Base-by-base conservation (phyloP, 164 flowering plant genomes). In the Paratinospora sagittata region DNA sequence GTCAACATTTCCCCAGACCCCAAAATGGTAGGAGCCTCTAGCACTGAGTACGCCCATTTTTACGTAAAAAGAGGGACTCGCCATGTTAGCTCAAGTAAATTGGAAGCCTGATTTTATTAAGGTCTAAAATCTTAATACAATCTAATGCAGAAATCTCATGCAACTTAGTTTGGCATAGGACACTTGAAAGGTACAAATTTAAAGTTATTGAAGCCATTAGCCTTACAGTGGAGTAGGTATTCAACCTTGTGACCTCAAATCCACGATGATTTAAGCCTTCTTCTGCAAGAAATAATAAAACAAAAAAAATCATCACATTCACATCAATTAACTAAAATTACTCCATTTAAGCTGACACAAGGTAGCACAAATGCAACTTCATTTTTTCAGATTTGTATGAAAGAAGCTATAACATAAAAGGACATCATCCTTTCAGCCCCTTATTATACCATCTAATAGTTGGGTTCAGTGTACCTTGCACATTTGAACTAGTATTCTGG, bases 181-280 rank as follows among this genome's bases (percentile, higher is more conserved):
- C 33, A 5, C 45, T 64, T 27, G 30, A 43, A 45, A 30, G 9
- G 68, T 11, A 41, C 45, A 41, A 8, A 41, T 17, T 30, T 52
- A n/a, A 52, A 17, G 60, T 16, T 19, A 52, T 52, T 52, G 60
- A 52, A 52, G 21, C 8, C 60, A n/a, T n/a, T n/a, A n/a, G n/a
- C 2, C 60, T 77, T 87, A 94, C 97, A 77, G 97, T 95, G 45
- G 96, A 87, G 79, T 95, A 95, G 17, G 97, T 88, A 73, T 95
- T 92, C 33, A 92, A 82, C 82, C 99, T 85, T 43, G 86, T 84
- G 70, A 95, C 94, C 80, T 86, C 84, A 86, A 92, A 95, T 75
- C 96, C 98, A 73, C 97, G 97, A 66, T 66, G 75, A 27, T 85
- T 80, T 41, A 95, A 81, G 63, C 96, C 91, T 75, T 86, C 92